phyloP scores from a whole-genome alignment of 2,329 filamentous ascomycete genomes.

The Oidium heveae region DNA sequence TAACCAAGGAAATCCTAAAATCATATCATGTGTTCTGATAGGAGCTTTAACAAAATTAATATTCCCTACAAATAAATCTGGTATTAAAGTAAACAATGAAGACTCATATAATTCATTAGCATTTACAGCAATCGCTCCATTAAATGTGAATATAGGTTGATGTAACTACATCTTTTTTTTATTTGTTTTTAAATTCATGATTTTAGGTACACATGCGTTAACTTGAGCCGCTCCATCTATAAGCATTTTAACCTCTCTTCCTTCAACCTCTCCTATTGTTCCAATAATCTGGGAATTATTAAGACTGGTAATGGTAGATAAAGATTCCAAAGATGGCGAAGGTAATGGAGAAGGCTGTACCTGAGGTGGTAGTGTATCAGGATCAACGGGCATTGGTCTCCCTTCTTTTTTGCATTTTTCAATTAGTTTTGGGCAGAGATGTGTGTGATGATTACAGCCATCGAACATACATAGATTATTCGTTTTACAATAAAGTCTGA shows the following conservation, averaged over 20 bases:
- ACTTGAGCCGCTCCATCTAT: background rate
- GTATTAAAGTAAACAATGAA: background rate
- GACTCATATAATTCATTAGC: background rate
- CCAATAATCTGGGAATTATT: background rate
- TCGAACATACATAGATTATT: conserved; percentile 1
- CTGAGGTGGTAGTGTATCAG: background rate
- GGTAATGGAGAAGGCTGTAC: background rate
- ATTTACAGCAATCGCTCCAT: background rate
- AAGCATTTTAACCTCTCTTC: background rate
- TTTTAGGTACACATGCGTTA: background rate
- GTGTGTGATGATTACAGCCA: background rate
- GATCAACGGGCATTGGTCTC: background rate
- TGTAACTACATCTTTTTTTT: background rate
- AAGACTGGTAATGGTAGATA: background rate
- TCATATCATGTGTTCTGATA: background rate
- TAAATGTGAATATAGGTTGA: background rate
- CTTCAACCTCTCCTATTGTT: background rate
- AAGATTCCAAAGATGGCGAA: background rate
- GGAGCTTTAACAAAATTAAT: background rate
- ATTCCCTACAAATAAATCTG: background rate
- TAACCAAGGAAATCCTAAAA: background rate
- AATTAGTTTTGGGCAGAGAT: background rate
- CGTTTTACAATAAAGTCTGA: background rate
- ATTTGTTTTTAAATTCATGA: background rate
- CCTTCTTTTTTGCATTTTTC: background rate